Conservation (phyloP, 2,329 filamentous ascomycete species). For the Pyricularia pennisetigena region DNA sequence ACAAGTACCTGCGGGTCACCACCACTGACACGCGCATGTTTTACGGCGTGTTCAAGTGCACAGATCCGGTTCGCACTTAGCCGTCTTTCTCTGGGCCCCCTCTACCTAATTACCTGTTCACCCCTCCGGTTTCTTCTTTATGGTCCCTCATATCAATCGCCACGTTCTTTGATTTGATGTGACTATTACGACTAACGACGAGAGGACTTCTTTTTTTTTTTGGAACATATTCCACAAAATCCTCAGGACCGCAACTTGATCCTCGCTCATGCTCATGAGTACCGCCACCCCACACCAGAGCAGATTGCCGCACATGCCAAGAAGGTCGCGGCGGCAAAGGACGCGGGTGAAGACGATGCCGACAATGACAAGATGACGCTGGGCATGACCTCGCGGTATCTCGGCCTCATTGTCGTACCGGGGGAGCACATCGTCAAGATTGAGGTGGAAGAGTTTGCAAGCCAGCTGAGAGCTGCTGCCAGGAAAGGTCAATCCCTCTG, state of each 20-base stretch:
- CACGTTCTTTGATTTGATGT: not conserved
- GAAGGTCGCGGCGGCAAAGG: slow-evolving; percentile 20
- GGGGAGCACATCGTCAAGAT: slow-evolving; percentile 80
- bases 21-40: slow-evolving; percentile 82
- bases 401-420: slow-evolving; percentile 84
- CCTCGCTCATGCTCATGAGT: slow-evolving; percentile 78
- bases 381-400: slow-evolving; percentile 74
- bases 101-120: slow-evolving; percentile 1
- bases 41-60: slow-evolving; percentile 86
- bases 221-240: not conserved
- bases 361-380: slow-evolving; percentile 38
- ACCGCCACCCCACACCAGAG: slow-evolving; percentile 59
- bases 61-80: slow-evolving; percentile 64
- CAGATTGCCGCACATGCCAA: slow-evolving; percentile 27
- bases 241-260: slow-evolving; percentile 78
- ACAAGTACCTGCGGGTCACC: slow-evolving; percentile 69
- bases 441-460: slow-evolving; percentile 70
- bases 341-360: slow-evolving; percentile 22
- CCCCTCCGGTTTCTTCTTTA: slow-evolving; percentile 1
- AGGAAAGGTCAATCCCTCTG: not conserved
- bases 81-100: not conserved
- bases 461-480: slow-evolving; percentile 30
- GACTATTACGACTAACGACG: not conserved
- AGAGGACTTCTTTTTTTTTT: not conserved
- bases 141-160: not conserved